Percentiles rank a stretch among this genome's conserved stretches.
Conservation (phyloP, 1,284 basidiomycete species). For the Cystobasidium sp. region DNA sequence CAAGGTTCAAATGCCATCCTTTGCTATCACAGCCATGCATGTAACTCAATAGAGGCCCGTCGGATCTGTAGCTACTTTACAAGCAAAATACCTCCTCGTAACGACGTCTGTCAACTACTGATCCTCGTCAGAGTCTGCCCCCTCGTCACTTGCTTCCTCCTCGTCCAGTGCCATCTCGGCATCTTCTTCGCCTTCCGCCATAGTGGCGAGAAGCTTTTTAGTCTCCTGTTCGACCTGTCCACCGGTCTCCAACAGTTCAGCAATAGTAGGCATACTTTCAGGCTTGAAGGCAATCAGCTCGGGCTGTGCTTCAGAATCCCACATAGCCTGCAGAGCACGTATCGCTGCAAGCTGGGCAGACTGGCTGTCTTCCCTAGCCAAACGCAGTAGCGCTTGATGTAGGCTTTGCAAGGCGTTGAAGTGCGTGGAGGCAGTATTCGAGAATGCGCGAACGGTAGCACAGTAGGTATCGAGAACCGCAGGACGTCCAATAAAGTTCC, state of each 20-base stretch:
- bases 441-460: conserved; percentile 55
- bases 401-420: conserved; percentile 69
- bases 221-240: conserved; percentile 72
- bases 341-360: conserved; percentile 72
- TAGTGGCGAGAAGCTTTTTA: conserved; percentile 56
- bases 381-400: conserved; percentile 83
- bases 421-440: conserved; percentile 56
- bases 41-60: too few relatives aligned
- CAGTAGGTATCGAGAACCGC: conserved; percentile 58
- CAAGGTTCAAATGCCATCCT: too few relatives aligned
- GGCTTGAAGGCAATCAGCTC: conserved; percentile 69
- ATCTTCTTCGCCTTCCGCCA: conserved; percentile 51
- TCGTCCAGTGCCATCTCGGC: conserved; percentile 17
- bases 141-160: conserved; percentile 15
- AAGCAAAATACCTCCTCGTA: not conserved
- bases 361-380: conserved; percentile 78
- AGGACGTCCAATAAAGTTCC: conserved; percentile 52
- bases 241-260: conserved; percentile 78
- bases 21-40: too few relatives aligned
- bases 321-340: conserved; percentile 70
- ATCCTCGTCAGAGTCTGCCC: conserved; percentile 1
- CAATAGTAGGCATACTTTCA: conserved; percentile 79
- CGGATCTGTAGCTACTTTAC: not conserved
- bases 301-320: conserved; percentile 69
- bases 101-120: not conserved